Evolutionary conservation across 306 rosid genomes (phyloP).

Genomic region (Malus sieversii): DNA sequence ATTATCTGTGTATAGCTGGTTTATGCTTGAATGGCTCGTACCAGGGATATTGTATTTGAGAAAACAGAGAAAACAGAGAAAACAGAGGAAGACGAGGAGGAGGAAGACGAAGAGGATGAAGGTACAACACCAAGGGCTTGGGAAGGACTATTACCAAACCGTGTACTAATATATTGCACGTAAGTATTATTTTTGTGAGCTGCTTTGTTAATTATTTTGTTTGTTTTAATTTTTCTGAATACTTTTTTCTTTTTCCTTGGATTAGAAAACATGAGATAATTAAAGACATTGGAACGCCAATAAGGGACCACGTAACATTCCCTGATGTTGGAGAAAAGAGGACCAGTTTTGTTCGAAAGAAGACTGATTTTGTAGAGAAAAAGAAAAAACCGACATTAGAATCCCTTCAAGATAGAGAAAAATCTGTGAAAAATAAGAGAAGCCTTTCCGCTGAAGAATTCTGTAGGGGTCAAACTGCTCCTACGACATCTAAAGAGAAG

Average conservation of each 20-base stretch:
- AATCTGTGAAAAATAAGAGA: constrained; percentile 26
- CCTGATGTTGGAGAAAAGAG: constrained; percentile 36
- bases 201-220: constrained; percentile 19
- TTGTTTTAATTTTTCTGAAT: constrained; percentile 8
- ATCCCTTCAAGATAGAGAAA: constrained; percentile 27
- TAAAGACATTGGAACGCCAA: constrained; percentile 59
- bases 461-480: constrained; percentile 21
- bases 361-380: constrained; percentile 13
- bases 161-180: constrained; percentile 83
- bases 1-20: neutral
- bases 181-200: constrained; percentile 34
- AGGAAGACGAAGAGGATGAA: constrained; percentile 35
- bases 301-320: constrained; percentile 66
- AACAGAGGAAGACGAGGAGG: constrained; percentile 19
- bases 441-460: constrained; percentile 22
- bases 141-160: constrained; percentile 68
- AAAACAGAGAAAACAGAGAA: constrained; percentile 29
- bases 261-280: constrained; percentile 74
- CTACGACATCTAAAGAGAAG: constrained; percentile 22
- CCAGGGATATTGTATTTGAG: constrained; percentile 56
- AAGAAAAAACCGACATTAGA: constrained; percentile 18
- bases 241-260: constrained; percentile 13
- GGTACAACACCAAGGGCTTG: constrained; percentile 57
- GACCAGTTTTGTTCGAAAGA: constrained; percentile 23
- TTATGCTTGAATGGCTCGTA: constrained; percentile 35